Base-by-base conservation (phyloP, 352 stramenopile species). In the Phytophthora syringae region DNA sequence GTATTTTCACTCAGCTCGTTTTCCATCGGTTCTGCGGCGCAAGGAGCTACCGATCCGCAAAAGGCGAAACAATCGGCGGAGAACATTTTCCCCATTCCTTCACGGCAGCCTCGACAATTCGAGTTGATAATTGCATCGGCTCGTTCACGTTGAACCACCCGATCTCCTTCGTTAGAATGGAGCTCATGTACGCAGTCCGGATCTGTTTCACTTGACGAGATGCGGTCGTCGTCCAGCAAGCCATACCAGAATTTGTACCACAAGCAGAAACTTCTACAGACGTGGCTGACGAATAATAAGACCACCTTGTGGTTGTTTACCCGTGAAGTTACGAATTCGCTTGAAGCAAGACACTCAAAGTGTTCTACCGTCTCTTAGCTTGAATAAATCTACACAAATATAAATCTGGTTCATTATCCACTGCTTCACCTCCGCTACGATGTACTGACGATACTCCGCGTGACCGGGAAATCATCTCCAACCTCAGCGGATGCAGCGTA, bases 401-500 rank as follows among this genome's bases (percentile, higher is more conserved):
- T 43, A 21, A 43, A 43, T 21, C 21, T 20, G 13, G 36, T 28
- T 49, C 5, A 28, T 3, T 49, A 30, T 49, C 42, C 22, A 49
- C 43, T 36, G 15, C n/a, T n/a, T 32, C 24, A 57, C 1, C 50
- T 21, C 21, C 7, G 2, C 56, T 43, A 68, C 13, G 34, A 34
- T 20, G 51, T 42, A 10, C 34, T 68, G 13, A 89, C 27, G 16
- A 92, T 70, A 54, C 79, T 89, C 1, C 76, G 58, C 1, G 81
- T 92, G 32, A 79, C 69, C 0, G 72, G 55, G 30, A 84, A 92
- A 51, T 85, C 54, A 18, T 89, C 68, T 1, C 13, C 28, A 2
- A 79, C 76, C 51, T 94, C 86, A 12, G 72, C 59, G 2, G 83
- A 92, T 7, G 80, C 83, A 2, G 84, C 72, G 54, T 89, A 94